Percentiles rank a stretch among this genome's conserved stretches.
These are phyloP conservation scores for Oryza australiensis DNA, from an alignment of 176 grass and related monocot species.

Conservation along the genomic window DNA sequence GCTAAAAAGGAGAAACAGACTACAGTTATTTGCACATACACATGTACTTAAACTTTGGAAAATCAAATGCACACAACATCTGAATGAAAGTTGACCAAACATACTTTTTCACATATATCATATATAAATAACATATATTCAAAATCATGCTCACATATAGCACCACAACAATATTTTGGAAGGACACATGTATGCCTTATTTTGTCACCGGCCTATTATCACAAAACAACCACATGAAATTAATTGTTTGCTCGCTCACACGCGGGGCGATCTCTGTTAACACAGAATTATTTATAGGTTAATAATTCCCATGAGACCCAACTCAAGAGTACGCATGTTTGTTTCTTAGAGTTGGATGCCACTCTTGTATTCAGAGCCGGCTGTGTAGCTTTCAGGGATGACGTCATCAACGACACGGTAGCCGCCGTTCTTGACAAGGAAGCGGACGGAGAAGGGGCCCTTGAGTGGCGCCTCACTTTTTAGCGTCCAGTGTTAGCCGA, in stretches of 20 bases:
- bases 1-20: background rate
- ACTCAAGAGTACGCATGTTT: background rate
- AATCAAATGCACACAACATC: background rate
- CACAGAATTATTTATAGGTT: background rate
- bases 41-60: background rate
- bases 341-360: background rate
- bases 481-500: background rate
- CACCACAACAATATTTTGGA: background rate
- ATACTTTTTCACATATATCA: background rate
- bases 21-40: background rate
- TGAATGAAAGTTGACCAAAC: background rate
- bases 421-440: background rate
- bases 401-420: background rate
- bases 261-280: background rate
- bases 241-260: background rate
- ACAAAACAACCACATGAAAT: background rate
- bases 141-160: background rate
- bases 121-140: background rate
- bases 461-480: background rate
- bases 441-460: background rate
- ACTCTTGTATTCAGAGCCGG: background rate
- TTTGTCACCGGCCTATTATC: background rate
- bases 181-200: background rate
- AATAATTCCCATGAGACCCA: background rate
- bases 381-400: background rate